Conservation (phyloP, 2,329 filamentous ascomycete genomes). For the Gremmenia infestans region DNA sequence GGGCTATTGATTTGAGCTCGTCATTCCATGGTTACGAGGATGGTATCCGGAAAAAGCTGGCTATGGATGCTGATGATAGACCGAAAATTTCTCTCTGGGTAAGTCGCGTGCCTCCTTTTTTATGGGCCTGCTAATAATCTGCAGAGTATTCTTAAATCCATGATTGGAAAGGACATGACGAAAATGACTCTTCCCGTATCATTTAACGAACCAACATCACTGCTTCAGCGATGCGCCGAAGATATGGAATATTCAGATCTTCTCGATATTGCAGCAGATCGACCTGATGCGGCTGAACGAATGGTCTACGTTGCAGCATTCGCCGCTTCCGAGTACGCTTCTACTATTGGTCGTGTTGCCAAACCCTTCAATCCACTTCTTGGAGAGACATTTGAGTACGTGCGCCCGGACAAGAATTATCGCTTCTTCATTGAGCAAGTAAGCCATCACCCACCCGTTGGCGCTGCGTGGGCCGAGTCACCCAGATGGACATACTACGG, state of each 20-base stretch:
- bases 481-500: slow-evolving; percentile 97
- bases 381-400: slow-evolving; percentile 96
- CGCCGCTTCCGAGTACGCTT: slow-evolving; percentile 93
- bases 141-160: slow-evolving; percentile 92
- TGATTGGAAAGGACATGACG: slow-evolving; percentile 99
- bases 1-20: slow-evolving; percentile 59
- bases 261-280: slow-evolving; percentile 80
- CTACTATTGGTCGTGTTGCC: slow-evolving; percentile 91
- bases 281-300: slow-evolving; percentile 81
- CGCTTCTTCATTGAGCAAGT: slow-evolving; percentile 99
- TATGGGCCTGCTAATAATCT: slow-evolving; percentile 22
- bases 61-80: slow-evolving; percentile 86
- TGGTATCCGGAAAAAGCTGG: slow-evolving; percentile 70
- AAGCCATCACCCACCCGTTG: slow-evolving; percentile 92
- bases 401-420: slow-evolving; percentile 91
- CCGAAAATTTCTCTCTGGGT: slow-evolving; percentile 97
- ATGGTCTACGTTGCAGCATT: slow-evolving; percentile 94
- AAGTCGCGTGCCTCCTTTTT: slow-evolving; percentile 35
- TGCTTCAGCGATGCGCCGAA: slow-evolving; percentile 90
- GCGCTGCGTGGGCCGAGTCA: slow-evolving; percentile 88
- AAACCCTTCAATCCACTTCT: slow-evolving; percentile 97
- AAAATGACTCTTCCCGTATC: slow-evolving; percentile 98
- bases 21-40: slow-evolving; percentile 92
- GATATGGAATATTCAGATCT: slow-evolving; percentile 98
- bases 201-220: slow-evolving; percentile 95